A percentile compares a stretch with the other conserved stretches of the same genome.
These are phyloP conservation scores for Westerdykella sp. DNA, from an alignment of 2,329 filamentous ascomycete species.

Conservation along the genomic window DNA sequence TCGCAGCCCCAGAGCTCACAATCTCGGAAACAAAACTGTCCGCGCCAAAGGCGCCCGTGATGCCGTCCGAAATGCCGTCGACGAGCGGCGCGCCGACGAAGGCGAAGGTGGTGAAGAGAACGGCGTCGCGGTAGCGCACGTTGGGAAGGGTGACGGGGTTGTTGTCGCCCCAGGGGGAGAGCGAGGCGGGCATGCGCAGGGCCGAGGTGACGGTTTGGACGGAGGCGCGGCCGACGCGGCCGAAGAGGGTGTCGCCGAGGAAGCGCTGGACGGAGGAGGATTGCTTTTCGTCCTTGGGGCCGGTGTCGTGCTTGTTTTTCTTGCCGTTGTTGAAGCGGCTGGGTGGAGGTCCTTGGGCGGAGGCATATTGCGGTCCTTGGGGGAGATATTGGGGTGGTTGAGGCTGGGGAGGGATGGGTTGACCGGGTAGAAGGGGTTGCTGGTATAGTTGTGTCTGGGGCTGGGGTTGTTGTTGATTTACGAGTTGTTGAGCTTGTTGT, in stretches of 20 bases:
- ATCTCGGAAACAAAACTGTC: constrained; percentile 33
- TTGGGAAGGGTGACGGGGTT: constrained; percentile 37
- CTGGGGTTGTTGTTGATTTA: constrained; percentile 6
- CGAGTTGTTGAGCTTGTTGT: constrained; percentile 24
- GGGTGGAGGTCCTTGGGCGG: constrained; percentile 14
- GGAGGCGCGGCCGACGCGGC: constrained; percentile 31
- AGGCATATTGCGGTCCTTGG: constrained; percentile 17
- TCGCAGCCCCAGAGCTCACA: constrained; percentile 25
- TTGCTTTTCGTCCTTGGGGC: constrained; percentile 24
- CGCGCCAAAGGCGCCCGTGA: constrained; percentile 28
- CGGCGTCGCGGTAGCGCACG: constrained; percentile 35
- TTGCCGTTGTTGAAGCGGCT: constrained; percentile 22
- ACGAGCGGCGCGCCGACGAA: constrained; percentile 32
- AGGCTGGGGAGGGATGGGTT: constrained; percentile 7
- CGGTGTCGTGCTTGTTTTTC: constrained; percentile 7
- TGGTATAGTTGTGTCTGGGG: constrained; percentile 3
- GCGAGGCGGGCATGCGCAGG: constrained; percentile 27
- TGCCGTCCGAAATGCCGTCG: constrained; percentile 23
- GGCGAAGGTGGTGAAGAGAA: constrained; percentile 35
- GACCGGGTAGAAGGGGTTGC: constrained; percentile 3
- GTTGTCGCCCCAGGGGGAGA: constrained; percentile 37
- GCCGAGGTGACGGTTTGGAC: constrained; percentile 30
- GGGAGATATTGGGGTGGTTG: constrained; percentile 15
- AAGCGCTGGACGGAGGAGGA: constrained; percentile 29
- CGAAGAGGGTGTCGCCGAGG: constrained; percentile 34